Base-by-base conservation (phyloP, 2,329 filamentous ascomycete species). In the Alternaria angustiovoidea region DNA sequence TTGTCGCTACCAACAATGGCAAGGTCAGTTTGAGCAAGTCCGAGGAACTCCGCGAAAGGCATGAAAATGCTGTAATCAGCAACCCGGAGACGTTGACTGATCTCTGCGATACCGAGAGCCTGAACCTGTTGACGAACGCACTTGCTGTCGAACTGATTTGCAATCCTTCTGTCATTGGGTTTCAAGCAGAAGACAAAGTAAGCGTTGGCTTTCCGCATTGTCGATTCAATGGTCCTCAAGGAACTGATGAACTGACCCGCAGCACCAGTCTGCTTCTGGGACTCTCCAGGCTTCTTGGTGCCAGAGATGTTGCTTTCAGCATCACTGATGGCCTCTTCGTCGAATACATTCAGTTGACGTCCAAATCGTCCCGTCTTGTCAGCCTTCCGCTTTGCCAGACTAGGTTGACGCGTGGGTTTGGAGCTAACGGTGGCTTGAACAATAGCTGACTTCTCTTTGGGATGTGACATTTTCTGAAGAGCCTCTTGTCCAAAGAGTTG, bases 141-240 rank as follows among this genome's bases (percentile, higher is more conserved):
- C 79, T 98, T 98, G 86, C 93, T 97, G 79, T 99, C 95, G 71
- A 98, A 99, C 74, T 99, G 95, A 69, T 99, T 99, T 63, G 95
- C 94, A 67, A 99, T 99, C 51, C 95, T 89, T 54, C 95, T 88
- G 76, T 99, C 95, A 70, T 99, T 99, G 22, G 95, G 94, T 80
- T 99, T 99, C 65, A 99, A 81, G 74, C 95, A 99, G 80, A 99
- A 97, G 44, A 99, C 87, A 70, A 97, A 98, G 80, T 99, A 99
- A 1, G 91, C 88, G 73, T 99, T 99, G 11, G 93, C 91, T 73
- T 93, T 92, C 4, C 90, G 87, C 44, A 99, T 83, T 2, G 93
- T 94, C 70, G 94, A 94, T 59, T 90, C 96, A 58, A 99, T 92
- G 61, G 95, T 96, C 66, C 97, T 92, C 26, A 99, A 83, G 0